Evolutionary conservation across 768 basidiomycete genomes (phyloP).

Genomic region (Pleurotus pulmonarius): DNA sequence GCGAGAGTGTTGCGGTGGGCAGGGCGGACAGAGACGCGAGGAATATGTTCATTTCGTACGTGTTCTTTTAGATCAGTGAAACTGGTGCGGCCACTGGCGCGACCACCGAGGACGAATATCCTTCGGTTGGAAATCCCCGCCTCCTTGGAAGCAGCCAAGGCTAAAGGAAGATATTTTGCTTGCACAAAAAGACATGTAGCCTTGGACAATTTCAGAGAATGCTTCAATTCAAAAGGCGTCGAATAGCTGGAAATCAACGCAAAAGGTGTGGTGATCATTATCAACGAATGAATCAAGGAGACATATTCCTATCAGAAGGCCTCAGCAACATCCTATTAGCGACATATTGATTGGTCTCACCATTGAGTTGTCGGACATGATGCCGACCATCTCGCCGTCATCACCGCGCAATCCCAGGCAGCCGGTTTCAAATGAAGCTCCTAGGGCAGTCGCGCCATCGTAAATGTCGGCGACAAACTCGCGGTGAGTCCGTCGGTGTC

Average conservation of each 20-base stretch:
- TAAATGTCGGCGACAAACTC: slow-evolving; percentile 50
- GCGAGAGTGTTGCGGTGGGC: slow-evolving; percentile 55
- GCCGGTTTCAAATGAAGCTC: slow-evolving; percentile 38
- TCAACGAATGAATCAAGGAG: slow-evolving; percentile 43
- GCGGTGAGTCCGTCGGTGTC: slow-evolving; percentile 37
- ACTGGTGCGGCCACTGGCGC: slow-evolving; percentile 32
- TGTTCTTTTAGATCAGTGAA: slow-evolving; percentile 38
- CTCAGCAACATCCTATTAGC: not conserved
- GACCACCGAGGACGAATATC: slow-evolving; percentile 46
- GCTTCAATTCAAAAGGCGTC: slow-evolving; percentile 53
- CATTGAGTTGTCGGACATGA: slow-evolving; percentile 66
- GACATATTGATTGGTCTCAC: slow-evolving; percentile 32
- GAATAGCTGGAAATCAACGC: slow-evolving; percentile 50
- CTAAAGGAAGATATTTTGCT: slow-evolving; percentile 37
- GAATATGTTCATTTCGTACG: slow-evolving; percentile 31
- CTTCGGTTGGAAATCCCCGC: slow-evolving; percentile 31
- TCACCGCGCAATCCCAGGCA: slow-evolving; percentile 50
- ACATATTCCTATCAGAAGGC: slow-evolving; percentile 46
- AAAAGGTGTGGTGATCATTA: slow-evolving; percentile 49
- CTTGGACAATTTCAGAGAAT: slow-evolving; percentile 43
- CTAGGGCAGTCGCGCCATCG: slow-evolving; percentile 56
- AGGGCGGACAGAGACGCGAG: slow-evolving; percentile 37
- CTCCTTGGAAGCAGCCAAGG: slow-evolving; percentile 32
- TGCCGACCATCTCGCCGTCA: slow-evolving; percentile 58
- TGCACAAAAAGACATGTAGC: slow-evolving; percentile 54